phyloP scores from a whole-genome alignment of 345 rosid genomes.

The Xanthoceras sorbifolium region DNA sequence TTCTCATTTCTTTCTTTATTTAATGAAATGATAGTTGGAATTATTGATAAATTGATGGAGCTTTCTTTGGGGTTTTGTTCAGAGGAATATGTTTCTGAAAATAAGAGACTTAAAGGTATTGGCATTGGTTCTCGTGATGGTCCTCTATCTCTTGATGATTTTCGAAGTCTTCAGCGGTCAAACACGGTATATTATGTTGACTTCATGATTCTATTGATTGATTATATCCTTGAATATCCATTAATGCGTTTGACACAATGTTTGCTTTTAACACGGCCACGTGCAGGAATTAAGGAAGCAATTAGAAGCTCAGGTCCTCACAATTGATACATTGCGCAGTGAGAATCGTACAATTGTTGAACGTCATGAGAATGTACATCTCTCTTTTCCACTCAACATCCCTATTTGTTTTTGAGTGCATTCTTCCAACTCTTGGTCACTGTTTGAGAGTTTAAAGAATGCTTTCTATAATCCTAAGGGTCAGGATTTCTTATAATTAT shows the following conservation, averaged over 20 bases:
- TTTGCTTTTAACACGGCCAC: conserved; percentile 3
- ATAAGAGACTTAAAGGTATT: conserved; percentile 78
- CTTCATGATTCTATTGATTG: conserved; percentile 18
- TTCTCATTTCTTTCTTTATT: neutral
- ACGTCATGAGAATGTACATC: conserved; percentile 64
- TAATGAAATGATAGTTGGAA: neutral
- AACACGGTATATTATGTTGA: conserved; percentile 55
- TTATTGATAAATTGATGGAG: conserved; percentile 2
- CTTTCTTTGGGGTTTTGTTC: conserved; percentile 19
- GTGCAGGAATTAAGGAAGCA: conserved; percentile 89
- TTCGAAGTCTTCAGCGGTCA: conserved; percentile 91
- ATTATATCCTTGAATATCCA: neutral
- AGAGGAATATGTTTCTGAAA: conserved; percentile 68
- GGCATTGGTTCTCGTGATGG: conserved; percentile 97
- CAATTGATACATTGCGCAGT: conserved; percentile 63
- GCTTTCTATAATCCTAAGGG: neutral
- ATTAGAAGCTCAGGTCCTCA: conserved; percentile 76
- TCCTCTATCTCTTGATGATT: conserved; percentile 95
- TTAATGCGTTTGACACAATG: neutral
- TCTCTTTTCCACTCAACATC: neutral
- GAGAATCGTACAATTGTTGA: conserved; percentile 63
- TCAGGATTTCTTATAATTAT: neutral
- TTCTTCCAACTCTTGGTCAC: conserved; percentile 3
- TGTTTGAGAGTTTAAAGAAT: neutral
- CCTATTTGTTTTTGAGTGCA: neutral